These are phyloP conservation scores for Tinospora cordifolia DNA, from an alignment of 164 flowering plant genomes.

Conservation along the genomic window DNA sequence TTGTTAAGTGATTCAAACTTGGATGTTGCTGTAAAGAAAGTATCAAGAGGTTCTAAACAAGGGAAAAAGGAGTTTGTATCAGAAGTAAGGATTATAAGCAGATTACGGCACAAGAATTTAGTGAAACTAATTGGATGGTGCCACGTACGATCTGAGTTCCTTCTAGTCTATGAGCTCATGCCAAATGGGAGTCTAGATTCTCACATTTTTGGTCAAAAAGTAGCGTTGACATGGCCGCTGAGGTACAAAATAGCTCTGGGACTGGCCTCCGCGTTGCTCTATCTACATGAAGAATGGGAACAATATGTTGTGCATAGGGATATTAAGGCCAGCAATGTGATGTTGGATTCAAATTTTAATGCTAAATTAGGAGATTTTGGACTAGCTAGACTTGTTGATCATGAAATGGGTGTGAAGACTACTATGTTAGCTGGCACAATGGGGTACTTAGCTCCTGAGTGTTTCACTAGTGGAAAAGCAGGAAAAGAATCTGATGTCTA, in stretches of 20 bases:
- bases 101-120: constrained; percentile 33
- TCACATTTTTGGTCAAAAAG: constrained; percentile 24
- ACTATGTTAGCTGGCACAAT: constrained; percentile 31
- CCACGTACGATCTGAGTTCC: constrained; percentile 31
- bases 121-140: constrained; percentile 54
- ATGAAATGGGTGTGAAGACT: constrained; percentile 30
- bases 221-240: constrained; percentile 22
- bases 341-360: constrained; percentile 28
- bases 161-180: constrained; percentile 50
- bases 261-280: constrained; percentile 37
- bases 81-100: constrained; percentile 22
- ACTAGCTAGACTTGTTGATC: constrained; percentile 30
- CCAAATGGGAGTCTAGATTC: constrained; percentile 45
- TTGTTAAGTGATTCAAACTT: constrained; percentile 7
- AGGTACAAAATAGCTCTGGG: constrained; percentile 32
- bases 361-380: constrained; percentile 35
- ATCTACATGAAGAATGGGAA: constrained; percentile 53
- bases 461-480: constrained; percentile 25
- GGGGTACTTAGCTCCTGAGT: constrained; percentile 47
- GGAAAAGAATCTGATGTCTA: constrained; percentile 47
- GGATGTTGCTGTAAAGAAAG: constrained; percentile 21
- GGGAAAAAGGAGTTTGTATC: constrained; percentile 23
- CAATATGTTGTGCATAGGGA: constrained; percentile 46
- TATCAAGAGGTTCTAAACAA: constrained; percentile 21
- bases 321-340: constrained; percentile 28